Conservation (phyloP, 805 yeast genomes). For the Yarrowia deformans region DNA sequence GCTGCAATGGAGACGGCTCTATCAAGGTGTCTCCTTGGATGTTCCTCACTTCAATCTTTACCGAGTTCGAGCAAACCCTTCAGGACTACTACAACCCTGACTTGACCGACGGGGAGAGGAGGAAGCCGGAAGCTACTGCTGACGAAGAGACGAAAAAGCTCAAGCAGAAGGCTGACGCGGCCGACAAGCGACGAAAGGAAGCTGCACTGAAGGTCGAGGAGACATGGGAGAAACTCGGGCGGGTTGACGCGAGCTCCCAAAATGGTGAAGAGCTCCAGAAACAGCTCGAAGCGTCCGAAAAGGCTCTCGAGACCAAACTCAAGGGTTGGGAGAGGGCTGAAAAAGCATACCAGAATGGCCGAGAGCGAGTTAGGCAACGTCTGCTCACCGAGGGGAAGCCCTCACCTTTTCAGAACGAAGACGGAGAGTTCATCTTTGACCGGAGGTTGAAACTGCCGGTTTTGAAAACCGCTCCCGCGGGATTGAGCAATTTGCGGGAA, state of each 20-base stretch:
- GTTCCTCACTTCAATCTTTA: not conserved
- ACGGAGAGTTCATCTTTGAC: not conserved
- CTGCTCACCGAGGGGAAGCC: not conserved
- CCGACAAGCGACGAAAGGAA: not conserved
- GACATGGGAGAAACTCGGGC: not conserved
- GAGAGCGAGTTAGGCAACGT: not conserved
- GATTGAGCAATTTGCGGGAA: not conserved
- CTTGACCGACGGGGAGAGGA: not conserved
- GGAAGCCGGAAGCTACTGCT: not conserved
- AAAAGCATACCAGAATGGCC: not conserved
- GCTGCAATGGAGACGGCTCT: not conserved
- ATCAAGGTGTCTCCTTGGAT: not conserved
- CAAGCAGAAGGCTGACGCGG: not conserved
- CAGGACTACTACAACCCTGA: conserved; percentile 5
- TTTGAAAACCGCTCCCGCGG: not conserved
- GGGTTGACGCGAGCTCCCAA: not conserved
- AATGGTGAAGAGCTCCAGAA: not conserved
- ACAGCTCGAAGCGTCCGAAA: not conserved
- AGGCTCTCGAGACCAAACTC: not conserved
- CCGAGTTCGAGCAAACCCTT: not conserved
- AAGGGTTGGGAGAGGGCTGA: not conserved
- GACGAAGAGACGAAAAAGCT: not conserved
- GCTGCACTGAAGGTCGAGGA: not conserved
- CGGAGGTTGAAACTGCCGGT: not conserved
- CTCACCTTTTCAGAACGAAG: not conserved